Percentiles rank a stretch among this genome's conserved stretches.
phyloP scores from a whole-genome alignment of 2,329 filamentous ascomycete species.

The Cladobotryum mycophilum region DNA sequence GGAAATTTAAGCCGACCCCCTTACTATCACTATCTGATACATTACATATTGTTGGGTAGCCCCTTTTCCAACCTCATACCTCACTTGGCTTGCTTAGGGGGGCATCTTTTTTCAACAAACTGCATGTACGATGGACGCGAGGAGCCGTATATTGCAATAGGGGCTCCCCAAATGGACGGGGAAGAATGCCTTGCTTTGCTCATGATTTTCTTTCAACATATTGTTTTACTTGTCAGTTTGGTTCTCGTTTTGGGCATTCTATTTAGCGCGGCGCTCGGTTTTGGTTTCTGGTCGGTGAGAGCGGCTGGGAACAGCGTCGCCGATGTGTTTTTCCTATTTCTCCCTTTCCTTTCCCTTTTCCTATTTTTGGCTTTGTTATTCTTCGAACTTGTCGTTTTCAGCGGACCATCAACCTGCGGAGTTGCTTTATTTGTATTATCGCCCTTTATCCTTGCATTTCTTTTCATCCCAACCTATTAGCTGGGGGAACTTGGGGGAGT shows the following conservation, averaged over 20 bases:
- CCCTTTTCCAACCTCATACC: neutral
- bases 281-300: conserved; percentile 33
- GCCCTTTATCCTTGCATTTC: neutral
- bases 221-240: neutral
- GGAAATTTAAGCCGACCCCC: conserved; percentile 45
- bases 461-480: too few species aligned
- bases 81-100: neutral
- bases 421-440: neutral
- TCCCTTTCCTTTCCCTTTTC: neutral
- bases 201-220: too few species aligned
- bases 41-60: too few species aligned
- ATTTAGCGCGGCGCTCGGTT: conserved; percentile 22
- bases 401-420: neutral
- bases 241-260: conserved; percentile 7
- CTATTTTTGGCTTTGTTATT: too few species aligned
- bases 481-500: too few species aligned
- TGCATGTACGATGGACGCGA: neutral
- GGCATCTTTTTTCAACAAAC: conserved; percentile 8
- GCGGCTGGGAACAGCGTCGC: conserved; percentile 26
- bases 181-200: neutral
- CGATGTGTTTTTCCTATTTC: conserved; percentile 9
- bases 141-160: neutral
- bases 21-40: too few species aligned
- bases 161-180: too few species aligned
- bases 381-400: neutral